Evolutionary conservation across 2,329 filamentous ascomycete species (phyloP), one percentile per base, ranked within the genome.

Genomic region (Fusarium sp.): DNA sequence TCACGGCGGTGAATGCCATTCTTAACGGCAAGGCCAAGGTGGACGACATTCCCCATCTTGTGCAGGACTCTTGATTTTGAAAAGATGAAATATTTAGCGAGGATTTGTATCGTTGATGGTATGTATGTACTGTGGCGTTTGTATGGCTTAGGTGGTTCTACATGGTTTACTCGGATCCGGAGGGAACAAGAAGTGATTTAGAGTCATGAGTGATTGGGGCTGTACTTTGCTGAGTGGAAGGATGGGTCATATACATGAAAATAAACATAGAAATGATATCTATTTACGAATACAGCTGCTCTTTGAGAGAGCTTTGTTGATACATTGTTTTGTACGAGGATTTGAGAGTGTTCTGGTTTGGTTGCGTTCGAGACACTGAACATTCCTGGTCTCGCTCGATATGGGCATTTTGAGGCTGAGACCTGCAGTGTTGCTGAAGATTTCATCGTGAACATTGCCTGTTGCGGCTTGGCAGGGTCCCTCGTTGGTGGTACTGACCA

Each of bases 1-100:
- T 99, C 80, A 98, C 94, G 13, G 94, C 94, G 2, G 95, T 98
- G 55, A 91, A 94, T 71, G 90, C 82, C 73, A 95, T 97, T 76
- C 83, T 97, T 49, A 88, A 94, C 75, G 93, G 93, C 68, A 90
- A 89, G 73, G 90, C 91, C 75, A 90, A 90, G 73, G 92, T 95
- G 22, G 90, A 95, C 71, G 92, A 97, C 75, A 94, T 97, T 76
- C 94, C 94, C 29, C 85, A 86, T 62, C 85, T 96, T 62, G 89
- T 93, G 36, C 83, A 82, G 36, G 79, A 81, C 58, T 78, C 75
- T 64, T 78, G 57, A 63, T 36, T 49, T 38, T 29, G 33, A 50
- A 42, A 57, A 44, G 18, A 60, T 36, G 33, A 54, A 15, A 59
- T 35, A 27, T 39, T 47, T 54, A 64, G 58, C 44, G 64, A 45